Percentiles rank a stretch among this genome's conserved stretches.
phyloP scores from a whole-genome alignment of 164 flowering plant genomes.

The Stephania japonica region DNA sequence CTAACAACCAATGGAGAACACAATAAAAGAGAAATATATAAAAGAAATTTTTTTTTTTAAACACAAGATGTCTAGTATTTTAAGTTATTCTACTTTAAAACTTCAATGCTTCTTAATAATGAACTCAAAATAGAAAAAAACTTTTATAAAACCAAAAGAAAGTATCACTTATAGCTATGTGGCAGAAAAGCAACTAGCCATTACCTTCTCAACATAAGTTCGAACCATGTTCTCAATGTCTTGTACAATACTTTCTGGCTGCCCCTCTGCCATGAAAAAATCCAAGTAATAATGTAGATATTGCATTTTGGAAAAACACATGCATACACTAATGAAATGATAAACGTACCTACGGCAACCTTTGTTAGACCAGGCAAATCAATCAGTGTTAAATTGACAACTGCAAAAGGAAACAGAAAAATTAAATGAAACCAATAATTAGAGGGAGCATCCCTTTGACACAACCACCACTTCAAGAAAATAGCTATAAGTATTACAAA shows the following conservation, averaged over 20 bases:
- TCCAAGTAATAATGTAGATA: too few species aligned
- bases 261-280: conserved; percentile 32
- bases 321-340: background rate
- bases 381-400: conserved; percentile 38
- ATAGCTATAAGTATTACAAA: background rate
- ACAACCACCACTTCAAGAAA: background rate
- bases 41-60: background rate
- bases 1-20: background rate
- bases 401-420: conserved; percentile 16
- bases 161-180: background rate
- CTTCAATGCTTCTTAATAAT: background rate
- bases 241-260: conserved; percentile 41
- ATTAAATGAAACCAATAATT: background rate
- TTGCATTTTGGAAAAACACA: too few species aligned
- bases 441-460: background rate
- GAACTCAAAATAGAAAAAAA: background rate
- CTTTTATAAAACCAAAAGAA: background rate
- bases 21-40: background rate
- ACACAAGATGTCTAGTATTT: background rate
- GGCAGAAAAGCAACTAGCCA: background rate
- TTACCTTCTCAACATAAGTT: conserved; percentile 45
- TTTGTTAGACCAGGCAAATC: conserved; percentile 43
- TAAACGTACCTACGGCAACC: conserved; percentile 33
- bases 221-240: conserved; percentile 56
- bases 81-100: too few species aligned